Base-by-base conservation (phyloP, 306 rosid genomes). In the Abrus pulchellus region DNA sequence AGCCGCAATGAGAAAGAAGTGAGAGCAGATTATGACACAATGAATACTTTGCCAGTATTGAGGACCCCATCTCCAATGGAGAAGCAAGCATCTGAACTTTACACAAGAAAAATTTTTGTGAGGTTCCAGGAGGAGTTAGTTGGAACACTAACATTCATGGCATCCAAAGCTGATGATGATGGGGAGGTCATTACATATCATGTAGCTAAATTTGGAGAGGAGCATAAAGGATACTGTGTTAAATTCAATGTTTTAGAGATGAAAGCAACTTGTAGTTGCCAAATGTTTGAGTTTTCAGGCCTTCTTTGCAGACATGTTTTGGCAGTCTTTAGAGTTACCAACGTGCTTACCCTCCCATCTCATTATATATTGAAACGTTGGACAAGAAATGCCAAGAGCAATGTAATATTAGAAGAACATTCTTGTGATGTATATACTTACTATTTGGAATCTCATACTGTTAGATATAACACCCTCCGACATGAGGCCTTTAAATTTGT, bases 1-100 rank as follows among this genome's bases (percentile, higher is more conserved):
- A 96, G 99, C 80, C 98, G 99, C 83, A 91, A 92, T 67, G 99
- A 96, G 91, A 96, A 93, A 83, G 99, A 96, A 85, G 99, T 93
- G 69, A 96, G 88, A 85, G 99, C 99, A 28, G 98, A 96, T 84
- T 96, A 90, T 80, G 98, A 96, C 74, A 90, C 98, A 36, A 96
- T 96, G 96, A 96, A 90, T 79, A 85, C 92, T 70, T 79, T 83
- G 59, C 93, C 99, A 9, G 40, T 79, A 68, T 79, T 96, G 82
- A 96, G 87, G 89, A 96, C 99, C 72, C 99, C 99, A 38, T 96
- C 99, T 76, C 99, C 99, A 64, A 96, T 89, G 99, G 99, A 96
- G 83, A 96, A 90, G 89, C 99, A 96, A 84, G 97, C 89, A 61
- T 96, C 99, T 34, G 97, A 88, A 82, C 93, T 91, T 74, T 96